Percentiles rank a stretch among this genome's conserved stretches.
Conservation (phyloP, 164 flowering plant genomes). For the Chloranthus sessilifolius region DNA sequence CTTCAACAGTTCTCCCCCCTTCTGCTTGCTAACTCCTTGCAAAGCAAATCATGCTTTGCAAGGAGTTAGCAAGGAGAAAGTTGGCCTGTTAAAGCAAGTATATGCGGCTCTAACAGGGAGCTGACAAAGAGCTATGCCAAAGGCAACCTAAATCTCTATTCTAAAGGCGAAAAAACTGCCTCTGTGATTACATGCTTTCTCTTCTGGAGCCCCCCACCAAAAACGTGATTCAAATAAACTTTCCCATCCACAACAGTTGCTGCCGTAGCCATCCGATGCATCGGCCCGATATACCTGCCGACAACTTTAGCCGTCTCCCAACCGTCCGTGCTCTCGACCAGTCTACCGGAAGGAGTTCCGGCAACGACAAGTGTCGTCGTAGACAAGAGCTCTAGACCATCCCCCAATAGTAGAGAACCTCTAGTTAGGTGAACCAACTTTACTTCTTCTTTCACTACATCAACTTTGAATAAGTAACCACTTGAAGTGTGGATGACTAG, state of each 20-base stretch:
- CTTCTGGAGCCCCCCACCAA: constrained; percentile 72
- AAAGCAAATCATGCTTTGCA: too few species aligned
- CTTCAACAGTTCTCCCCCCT: too few species aligned
- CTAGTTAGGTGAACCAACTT: constrained; percentile 40
- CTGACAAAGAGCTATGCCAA: too few species aligned
- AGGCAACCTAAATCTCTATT: too few species aligned
- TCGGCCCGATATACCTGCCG: constrained; percentile 43
- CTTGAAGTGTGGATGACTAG: constrained; percentile 58
- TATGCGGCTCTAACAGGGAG: too few species aligned
- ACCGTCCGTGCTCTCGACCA: constrained; percentile 80
- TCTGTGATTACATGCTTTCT: constrained; percentile 74
- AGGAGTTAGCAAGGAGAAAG: too few species aligned
- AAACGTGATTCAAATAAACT: constrained; percentile 56
- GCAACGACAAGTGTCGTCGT: constrained; percentile 71
- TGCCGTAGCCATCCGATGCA: constrained; percentile 65
- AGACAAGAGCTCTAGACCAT: constrained; percentile 74
- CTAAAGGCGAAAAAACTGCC: constrained; percentile 49
- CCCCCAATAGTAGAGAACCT: constrained; percentile 53
- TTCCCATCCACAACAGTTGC: constrained; percentile 81
- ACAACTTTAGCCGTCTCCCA: constrained; percentile 69
- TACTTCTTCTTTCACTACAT: constrained; percentile 30
- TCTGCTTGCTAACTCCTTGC: too few species aligned
- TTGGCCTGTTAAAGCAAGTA: too few species aligned
- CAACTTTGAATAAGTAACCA: constrained; percentile 61
- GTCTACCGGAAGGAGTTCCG: constrained; percentile 53